Evolutionary conservation across 306 rosid genomes (phyloP).

Genomic region (Coriaria nepalensis): DNA sequence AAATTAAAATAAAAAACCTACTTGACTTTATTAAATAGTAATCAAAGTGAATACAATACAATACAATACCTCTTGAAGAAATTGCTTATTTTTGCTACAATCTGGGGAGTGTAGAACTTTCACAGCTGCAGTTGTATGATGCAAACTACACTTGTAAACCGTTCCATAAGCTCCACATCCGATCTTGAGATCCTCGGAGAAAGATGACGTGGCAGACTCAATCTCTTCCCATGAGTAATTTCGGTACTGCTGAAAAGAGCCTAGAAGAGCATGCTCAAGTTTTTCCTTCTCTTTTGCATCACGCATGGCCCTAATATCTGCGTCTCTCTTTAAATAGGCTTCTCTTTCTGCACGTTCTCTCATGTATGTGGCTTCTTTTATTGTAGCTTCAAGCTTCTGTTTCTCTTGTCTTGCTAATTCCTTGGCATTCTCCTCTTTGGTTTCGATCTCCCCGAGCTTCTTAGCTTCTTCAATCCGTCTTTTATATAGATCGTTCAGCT

Average conservation of each 20-base stretch:
- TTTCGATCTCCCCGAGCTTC: slow-evolving; percentile 47
- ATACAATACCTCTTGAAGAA: slow-evolving; percentile 69
- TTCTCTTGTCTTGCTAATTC: slow-evolving; percentile 39
- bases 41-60: neutral
- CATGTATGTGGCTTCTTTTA: slow-evolving; percentile 41
- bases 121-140: slow-evolving; percentile 84
- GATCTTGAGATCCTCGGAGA: slow-evolving; percentile 66
- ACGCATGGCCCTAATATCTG: slow-evolving; percentile 44
- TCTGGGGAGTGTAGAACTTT: slow-evolving; percentile 65
- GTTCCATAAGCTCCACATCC: slow-evolving; percentile 84
- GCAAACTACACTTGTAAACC: slow-evolving; percentile 69
- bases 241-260: slow-evolving; percentile 42
- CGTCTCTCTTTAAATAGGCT: slow-evolving; percentile 49
- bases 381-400: slow-evolving; percentile 47
- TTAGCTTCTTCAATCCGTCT: slow-evolving; percentile 38
- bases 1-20: no score
- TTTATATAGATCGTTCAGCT: slow-evolving; percentile 46
- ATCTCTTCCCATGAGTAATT: slow-evolving; percentile 77
- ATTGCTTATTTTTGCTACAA: slow-evolving; percentile 40
- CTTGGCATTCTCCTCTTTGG: slow-evolving; percentile 43
- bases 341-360: slow-evolving; percentile 62
- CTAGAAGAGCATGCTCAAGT: slow-evolving; percentile 55
- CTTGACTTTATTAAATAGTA: neutral
- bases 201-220: slow-evolving; percentile 66
- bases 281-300: slow-evolving; percentile 55